Base-by-base conservation (phyloP, 2,329 filamentous ascomycete species). In the Pyrenochaeta sp. region DNA sequence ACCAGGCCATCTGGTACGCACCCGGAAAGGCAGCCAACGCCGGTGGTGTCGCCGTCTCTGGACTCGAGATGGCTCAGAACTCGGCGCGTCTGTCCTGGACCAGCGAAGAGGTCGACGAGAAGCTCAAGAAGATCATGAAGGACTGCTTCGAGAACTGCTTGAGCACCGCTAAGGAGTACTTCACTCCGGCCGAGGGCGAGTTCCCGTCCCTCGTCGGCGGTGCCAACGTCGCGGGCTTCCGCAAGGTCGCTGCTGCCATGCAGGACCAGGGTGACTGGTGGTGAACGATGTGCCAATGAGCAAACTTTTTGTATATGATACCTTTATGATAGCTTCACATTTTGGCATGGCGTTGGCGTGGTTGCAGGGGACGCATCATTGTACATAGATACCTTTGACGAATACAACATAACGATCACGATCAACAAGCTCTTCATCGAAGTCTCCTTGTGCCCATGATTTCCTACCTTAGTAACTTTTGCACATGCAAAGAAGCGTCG, bases 31-130 rank as follows among this genome's bases (percentile, higher is more conserved):
- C 95, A 32, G 92, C 94, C 83, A 98, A 98, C 84, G 93, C 92
- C 69, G 95, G 95, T 79, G 95, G 95, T 85, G 95, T 98, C 56
- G 95, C 95, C 56, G 95, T 99, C 40, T 97, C 93, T 2, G 95
- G 95, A 71, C 88, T 99, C 44, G 95, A 99, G 86, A 99, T 99
- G 95, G 93, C 94, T 7, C 95, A 99, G 88, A 98, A 99, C 88
- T 94, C 90, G 66, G 82, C 90, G 80, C 90, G 94, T 60, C 84
- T 97, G 66, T 86, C 82, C 74, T 99, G 95, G 95, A 91, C 91
- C 28, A 75, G 84, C 46, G 91, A 97, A 84, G 91, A 97, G 84
- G 95, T 98, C 66, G 94, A 98, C 81, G 82, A 85, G 69, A 92
- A 92, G 82, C 89, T 99, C 75, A 93, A 96, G 86, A 84, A 80